Conservation (phyloP, 208 protist species). For the Crithidia expoeki region DNA sequence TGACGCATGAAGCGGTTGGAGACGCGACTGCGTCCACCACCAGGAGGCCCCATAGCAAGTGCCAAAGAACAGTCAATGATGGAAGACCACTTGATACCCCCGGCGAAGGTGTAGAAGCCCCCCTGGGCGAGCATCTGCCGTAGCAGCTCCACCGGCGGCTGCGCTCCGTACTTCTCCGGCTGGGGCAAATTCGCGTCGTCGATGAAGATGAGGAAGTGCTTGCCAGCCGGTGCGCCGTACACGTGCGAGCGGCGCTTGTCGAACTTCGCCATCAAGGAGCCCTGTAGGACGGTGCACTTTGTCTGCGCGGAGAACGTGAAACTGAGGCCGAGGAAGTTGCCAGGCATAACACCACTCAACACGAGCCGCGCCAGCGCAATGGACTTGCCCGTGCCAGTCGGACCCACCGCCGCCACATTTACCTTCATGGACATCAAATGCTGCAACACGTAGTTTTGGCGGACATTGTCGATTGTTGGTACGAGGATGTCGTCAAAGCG, state of each 20-base stretch:
- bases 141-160: conserved; percentile 94
- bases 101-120: conserved; percentile 88
- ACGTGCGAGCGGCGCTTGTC: conserved; percentile 93
- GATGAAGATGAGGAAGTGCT: conserved; percentile 93
- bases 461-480: conserved; percentile 93
- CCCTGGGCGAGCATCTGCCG: conserved; percentile 92
- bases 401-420: conserved; percentile 89
- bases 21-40: conserved; percentile 94
- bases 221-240: conserved; percentile 87
- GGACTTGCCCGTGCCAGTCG: conserved; percentile 95
- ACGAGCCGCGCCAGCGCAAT: conserved; percentile 85
- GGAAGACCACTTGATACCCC: conserved; percentile 85
- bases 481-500: conserved; percentile 94
- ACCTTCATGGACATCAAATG: conserved; percentile 78
- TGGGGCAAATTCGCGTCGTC: conserved; percentile 94
- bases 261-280: conserved; percentile 94
- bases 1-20: conserved; percentile 97
- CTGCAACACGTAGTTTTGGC: conserved; percentile 88
- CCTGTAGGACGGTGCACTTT: conserved; percentile 87
- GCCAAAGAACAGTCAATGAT: conserved; percentile 96
- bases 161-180: conserved; percentile 93
- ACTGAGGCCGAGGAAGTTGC: conserved; percentile 79
- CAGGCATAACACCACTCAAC: conserved; percentile 77
- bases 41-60: conserved; percentile 97
- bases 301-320: conserved; percentile 95